Base-by-base conservation (phyloP, 2,329 filamentous ascomycete genomes). In the Coniochaeta sp. region DNA sequence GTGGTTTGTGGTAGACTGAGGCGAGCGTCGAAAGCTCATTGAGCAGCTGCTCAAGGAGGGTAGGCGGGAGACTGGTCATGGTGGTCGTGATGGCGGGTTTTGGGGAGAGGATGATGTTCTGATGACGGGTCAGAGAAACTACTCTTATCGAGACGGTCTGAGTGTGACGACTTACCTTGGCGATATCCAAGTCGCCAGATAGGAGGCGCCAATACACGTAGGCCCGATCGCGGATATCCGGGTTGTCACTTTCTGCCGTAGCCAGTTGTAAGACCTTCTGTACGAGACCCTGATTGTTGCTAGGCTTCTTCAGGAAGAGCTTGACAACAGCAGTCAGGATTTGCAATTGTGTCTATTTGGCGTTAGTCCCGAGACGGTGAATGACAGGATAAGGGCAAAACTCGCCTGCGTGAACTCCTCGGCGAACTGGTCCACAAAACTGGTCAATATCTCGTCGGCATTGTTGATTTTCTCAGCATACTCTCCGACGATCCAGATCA, bases 391-490 rank as follows among this genome's bases (percentile, higher is more conserved):
- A 30, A 3, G 26, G 24, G 16, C 26, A 10, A 6, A 22, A 73
- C 83, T 66, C 72, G 91, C 89, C 80, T 96, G 93, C 58, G 93
- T 95, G 71, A 97, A 98, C 73, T 99, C 95, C 72, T 98, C 95
- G 73, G 90, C 89, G 73, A 99, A 98, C 0, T 87, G 89, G 60
- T 98, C 95, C 14, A 97, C 93, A 70, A 99, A 99, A 19, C 89
- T 88, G 58, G 87, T 83, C 61, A 99, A 76, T 63, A 99, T 98
- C 67, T 98, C 91, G 64, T 93, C 92, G n/a, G 95, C 95, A 68
- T 99, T 98, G 77, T 86, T 96, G 70, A 99, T 99, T 81, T 99
- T 99, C 79, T 99, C 95, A 0, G 95, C 95, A 72, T 99, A 99
- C 73, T 99, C 95, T 66, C 95, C 95, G 6, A 99, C 93, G 66